Evolutionary conservation across 2,329 filamentous ascomycete species (phyloP), one percentile per base, ranked within the genome.

Genomic region (Botrytis aclada): DNA sequence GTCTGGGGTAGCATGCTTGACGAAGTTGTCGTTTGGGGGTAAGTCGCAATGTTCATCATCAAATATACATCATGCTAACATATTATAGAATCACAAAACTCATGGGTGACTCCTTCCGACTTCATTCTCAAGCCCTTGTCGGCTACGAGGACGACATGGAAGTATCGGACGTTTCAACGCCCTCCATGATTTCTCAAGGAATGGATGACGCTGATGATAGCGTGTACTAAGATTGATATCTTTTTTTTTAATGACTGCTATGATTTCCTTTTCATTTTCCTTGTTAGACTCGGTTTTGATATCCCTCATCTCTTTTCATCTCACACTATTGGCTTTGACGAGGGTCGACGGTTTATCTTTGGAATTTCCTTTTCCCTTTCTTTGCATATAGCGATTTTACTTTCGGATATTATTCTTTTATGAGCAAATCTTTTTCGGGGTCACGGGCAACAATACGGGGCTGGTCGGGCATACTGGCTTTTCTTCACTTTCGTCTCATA

Each of bases 21-120:
- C 81, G 96, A 98, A 84, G 96, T 98, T 76, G 95, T 98, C 78
- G 96, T 99, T 74, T 98, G 96, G 96, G 96, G 96, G 94, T 97
- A 91, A 89, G 94, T 92, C 70, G 37, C 70, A 39, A 60, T 18
- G n/a, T 61, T 66, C 34, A 70, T 47, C 39, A 39, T 14, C 14
- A 32, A 37, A 29, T 65, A 47, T 20, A 22, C 60, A 66, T 67
- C 70, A 77, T 72, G n/a, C 87, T 89, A 85, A 90, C 83, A 69
- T 65, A 67, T 54, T 43, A 56, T 80, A 95, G 93, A 73, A 95
- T 97, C 81, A 95, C 93, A 79, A 94, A 97, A 81, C 89, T 98
- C 69, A 97, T 98, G 93, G 96, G 96, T 80, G 96, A 98, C 84
- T 95, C 96, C 70, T 98, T 99, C 88, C 96, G 97, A 81, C 90